phyloP scores from a whole-genome alignment of 768 basidiomycete species.

The Neoboletus subvelutipes region DNA sequence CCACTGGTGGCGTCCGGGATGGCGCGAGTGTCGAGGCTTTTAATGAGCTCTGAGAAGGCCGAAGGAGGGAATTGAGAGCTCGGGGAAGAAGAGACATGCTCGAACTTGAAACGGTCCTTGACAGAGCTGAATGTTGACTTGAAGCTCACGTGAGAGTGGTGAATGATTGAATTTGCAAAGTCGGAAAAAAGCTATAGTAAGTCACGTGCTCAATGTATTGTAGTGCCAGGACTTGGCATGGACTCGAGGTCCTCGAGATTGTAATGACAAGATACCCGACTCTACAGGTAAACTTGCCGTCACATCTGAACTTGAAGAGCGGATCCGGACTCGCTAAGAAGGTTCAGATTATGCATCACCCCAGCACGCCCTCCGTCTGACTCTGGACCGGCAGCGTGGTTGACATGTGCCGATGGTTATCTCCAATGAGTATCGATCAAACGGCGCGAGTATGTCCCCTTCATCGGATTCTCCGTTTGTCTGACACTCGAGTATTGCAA shows the following conservation, averaged over 20 bases:
- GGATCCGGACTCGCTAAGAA: conserved; percentile 1
- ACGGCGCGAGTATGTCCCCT: not conserved
- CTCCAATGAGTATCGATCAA: conserved; percentile 12
- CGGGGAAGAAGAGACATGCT: conserved; percentile 26
- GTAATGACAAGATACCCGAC: not conserved
- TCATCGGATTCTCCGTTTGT: conserved; percentile 1
- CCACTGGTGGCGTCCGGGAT: conserved; percentile 13
- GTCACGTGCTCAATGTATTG: conserved; percentile 20
- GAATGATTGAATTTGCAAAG: not conserved
- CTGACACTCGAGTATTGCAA: not conserved
- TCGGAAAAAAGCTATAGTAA: conserved; percentile 4
- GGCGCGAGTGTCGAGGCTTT: conserved; percentile 14
- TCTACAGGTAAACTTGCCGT: not conserved
- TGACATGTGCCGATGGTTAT: conserved; percentile 14
- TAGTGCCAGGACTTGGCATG: not conserved
- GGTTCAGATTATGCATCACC: not conserved
- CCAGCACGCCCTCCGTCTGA: conserved; percentile 1
- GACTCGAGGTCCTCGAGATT: not conserved
- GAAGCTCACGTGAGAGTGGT: conserved; percentile 17
- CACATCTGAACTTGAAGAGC: not conserved
- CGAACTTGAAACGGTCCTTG: not conserved
- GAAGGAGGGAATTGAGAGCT: conserved; percentile 11
- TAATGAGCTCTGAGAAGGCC: conserved; percentile 7
- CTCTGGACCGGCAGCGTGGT: conserved; percentile 12
- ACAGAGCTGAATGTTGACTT: conserved; percentile 1